phyloP scores from a whole-genome alignment of 2,329 filamentous ascomycete genomes.

The Ustilaginoidea virens region DNA sequence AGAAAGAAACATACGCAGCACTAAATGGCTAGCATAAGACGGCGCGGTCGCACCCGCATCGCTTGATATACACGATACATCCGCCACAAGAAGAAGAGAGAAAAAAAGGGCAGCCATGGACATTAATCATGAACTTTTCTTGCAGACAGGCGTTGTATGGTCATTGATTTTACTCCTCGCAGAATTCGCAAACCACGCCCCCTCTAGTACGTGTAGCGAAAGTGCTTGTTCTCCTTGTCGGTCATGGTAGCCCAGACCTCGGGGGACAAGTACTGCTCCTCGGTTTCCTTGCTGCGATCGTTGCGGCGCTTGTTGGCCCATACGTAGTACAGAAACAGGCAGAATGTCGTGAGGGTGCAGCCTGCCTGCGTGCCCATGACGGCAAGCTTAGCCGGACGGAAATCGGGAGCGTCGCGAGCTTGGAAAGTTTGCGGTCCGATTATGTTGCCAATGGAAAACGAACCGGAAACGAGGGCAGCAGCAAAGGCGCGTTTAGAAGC shows the following conservation, averaged over 20 bases:
- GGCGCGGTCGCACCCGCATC: no score
- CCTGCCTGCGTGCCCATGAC: constrained; percentile 35
- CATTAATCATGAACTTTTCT: no score
- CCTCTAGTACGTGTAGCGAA: constrained; percentile 34
- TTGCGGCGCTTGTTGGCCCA: constrained; percentile 28
- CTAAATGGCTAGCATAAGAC: no score
- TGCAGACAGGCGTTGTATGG: not conserved
- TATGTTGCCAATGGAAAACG: constrained; percentile 38
- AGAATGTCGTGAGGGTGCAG: constrained; percentile 23
- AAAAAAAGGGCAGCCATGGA: no score
- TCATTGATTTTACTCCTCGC: no score
- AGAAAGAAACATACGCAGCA: no score
- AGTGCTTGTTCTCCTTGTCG: constrained; percentile 40
- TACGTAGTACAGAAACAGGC: constrained; percentile 33
- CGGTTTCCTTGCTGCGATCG: constrained; percentile 15
- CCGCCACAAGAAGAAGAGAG: no score
- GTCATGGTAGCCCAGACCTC: constrained; percentile 34
- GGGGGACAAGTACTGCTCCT: constrained; percentile 24
- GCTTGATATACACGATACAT: no score
- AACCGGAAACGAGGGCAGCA: constrained; percentile 30
- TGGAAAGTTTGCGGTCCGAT: constrained; percentile 43
- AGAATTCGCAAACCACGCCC: no score
- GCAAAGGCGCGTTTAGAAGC: constrained; percentile 37
- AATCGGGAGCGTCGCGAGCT: constrained; percentile 32
- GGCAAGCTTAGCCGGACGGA: constrained; percentile 36